These are phyloP conservation scores for Oxytropis ochrocephala DNA, from an alignment of 306 rosid genomes.

Conservation along the genomic window DNA sequence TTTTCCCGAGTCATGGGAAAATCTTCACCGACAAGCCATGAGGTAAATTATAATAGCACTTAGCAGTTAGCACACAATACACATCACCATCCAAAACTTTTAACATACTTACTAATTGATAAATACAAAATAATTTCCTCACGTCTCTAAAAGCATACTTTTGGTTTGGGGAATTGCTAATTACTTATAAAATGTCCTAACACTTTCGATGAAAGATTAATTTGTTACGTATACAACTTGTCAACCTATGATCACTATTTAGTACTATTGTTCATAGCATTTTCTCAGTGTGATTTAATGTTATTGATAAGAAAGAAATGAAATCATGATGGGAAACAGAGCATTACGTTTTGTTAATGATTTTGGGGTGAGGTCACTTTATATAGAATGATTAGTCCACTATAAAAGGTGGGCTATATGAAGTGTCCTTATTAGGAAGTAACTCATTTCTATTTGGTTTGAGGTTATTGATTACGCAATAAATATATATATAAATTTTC, in stretches of 20 bases:
- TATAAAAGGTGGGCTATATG: slow-evolving; percentile 9
- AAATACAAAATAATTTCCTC: too few relatives aligned
- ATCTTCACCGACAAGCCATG: neutral
- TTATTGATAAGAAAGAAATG: neutral
- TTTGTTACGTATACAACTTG: too few relatives aligned
- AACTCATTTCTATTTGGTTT: neutral
- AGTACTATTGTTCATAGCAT: neutral
- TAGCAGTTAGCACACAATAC: too few relatives aligned
- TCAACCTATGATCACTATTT: too few relatives aligned
- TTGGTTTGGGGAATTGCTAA: too few relatives aligned
- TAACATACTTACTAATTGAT: too few relatives aligned
- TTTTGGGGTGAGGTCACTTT: slow-evolving; percentile 13
- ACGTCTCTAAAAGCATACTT: too few relatives aligned
- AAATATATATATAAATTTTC: neutral
- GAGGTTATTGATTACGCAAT: neutral
- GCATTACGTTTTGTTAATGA: slow-evolving; percentile 10
- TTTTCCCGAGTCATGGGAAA: neutral
- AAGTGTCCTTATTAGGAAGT: slow-evolving; percentile 12
- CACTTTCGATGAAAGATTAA: too few relatives aligned
- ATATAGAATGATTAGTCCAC: slow-evolving; percentile 1
- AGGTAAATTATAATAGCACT: neutral
- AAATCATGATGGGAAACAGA: neutral
- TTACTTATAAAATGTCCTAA: too few relatives aligned
- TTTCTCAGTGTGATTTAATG: neutral
- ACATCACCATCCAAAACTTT: neutral